Percentiles rank a stretch among this genome's conserved stretches.
Conservation (phyloP, 768 basidiomycete genomes). For the Inosperma sp. region DNA sequence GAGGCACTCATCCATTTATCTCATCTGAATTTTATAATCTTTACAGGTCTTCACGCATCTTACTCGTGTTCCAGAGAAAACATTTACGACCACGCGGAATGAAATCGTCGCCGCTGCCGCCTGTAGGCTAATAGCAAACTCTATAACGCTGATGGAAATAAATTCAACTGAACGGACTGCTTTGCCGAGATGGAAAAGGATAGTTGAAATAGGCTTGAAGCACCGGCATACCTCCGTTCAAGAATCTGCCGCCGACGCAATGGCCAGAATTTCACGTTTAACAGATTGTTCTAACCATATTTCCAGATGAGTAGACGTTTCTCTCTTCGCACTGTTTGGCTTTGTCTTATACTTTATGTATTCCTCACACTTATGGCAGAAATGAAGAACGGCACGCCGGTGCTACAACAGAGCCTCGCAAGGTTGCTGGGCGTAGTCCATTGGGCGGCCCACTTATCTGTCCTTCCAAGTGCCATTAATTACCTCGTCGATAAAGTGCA, state of each 20-base stretch:
- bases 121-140: slow-evolving; percentile 63
- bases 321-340: slow-evolving; percentile 14
- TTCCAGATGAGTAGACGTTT: slow-evolving; percentile 59
- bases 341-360: slow-evolving; percentile 10
- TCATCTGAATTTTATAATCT: slow-evolving; percentile 1
- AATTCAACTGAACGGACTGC: slow-evolving; percentile 36
- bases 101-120: slow-evolving; percentile 68
- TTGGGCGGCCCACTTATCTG: slow-evolving; percentile 53
- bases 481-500: slow-evolving; percentile 61
- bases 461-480: slow-evolving; percentile 47
- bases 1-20: background rate
- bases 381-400: slow-evolving; percentile 45
- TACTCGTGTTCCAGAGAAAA: slow-evolving; percentile 49
- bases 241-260: slow-evolving; percentile 67
- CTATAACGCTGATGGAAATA: slow-evolving; percentile 56
- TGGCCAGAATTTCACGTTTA: slow-evolving; percentile 65
- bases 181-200: slow-evolving; percentile 58
- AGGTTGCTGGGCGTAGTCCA: slow-evolving; percentile 63
- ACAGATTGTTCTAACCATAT: slow-evolving; percentile 61
- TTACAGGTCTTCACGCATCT: slow-evolving; percentile 65
- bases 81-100: slow-evolving; percentile 61
- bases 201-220: slow-evolving; percentile 71
- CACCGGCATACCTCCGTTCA: slow-evolving; percentile 63
- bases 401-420: slow-evolving; percentile 70
- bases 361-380: slow-evolving; percentile 55